These are phyloP conservation scores for Saksenaea oblongispora DNA, from an alignment of 371 early-diverging fungal genomes.

Conservation along the genomic window DNA sequence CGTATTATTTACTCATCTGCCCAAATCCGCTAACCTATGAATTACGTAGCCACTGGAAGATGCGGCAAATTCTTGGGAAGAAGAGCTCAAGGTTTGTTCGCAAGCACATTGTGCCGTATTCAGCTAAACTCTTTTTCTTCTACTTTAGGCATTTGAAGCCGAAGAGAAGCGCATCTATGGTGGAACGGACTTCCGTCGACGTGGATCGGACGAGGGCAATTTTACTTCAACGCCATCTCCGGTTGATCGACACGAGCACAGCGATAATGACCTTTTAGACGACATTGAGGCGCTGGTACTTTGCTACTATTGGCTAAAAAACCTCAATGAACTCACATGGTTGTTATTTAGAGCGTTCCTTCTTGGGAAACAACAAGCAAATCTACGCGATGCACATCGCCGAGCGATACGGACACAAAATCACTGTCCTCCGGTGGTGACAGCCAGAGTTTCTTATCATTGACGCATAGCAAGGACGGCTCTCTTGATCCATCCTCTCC, in stretches of 20 bases:
- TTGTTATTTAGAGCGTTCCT: constrained; percentile 28
- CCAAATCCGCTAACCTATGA: neutral
- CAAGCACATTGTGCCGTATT: neutral
- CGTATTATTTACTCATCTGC: neutral
- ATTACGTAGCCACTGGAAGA: constrained; percentile 41
- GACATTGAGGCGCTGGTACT: constrained; percentile 37
- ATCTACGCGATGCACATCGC: neutral
- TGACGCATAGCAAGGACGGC: neutral
- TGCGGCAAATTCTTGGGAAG: constrained; percentile 35
- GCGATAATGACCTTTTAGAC: constrained; percentile 27
- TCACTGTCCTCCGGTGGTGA: neutral
- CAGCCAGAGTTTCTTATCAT: neutral
- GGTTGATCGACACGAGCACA: constrained; percentile 10
- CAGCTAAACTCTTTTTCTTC: neutral
- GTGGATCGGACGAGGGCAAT: constrained; percentile 37
- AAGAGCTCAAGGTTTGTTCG: constrained; percentile 34
- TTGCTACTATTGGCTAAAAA: neutral
- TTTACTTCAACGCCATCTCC: constrained; percentile 32
- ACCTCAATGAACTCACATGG: neutral
- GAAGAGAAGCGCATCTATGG: constrained; percentile 29
- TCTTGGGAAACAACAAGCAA: constrained; percentile 19
- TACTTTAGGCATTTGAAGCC: constrained; percentile 36
- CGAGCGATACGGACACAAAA: neutral
- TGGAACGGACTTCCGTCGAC: constrained; percentile 25
- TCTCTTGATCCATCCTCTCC: constrained; percentile 3